Evolutionary conservation across 495 filamentous ascomycete genomes (phyloP), one percentile per base, ranked within the genome.

Genomic region (Corynascus novoguineensis): DNA sequence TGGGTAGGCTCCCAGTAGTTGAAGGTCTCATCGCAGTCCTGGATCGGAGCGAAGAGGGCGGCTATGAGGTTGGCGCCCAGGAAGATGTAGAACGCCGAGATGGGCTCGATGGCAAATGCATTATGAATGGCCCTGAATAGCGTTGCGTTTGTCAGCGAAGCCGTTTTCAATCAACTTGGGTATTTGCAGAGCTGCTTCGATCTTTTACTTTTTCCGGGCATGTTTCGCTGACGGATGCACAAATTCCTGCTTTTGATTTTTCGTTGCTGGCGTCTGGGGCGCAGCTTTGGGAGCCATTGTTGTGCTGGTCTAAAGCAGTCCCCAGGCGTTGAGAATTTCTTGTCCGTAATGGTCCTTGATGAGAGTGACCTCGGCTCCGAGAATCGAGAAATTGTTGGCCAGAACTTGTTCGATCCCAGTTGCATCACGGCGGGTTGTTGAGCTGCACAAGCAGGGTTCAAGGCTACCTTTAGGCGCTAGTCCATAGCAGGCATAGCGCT

Each of bases 1-100:
- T 99, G 95, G 0, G 90, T 84, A 1, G 95, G 93, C 64, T 99
- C 95, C 95, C 95, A 99, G 74, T 95, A 99, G 65, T 99, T 99
- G 78, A 95, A 99, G 4, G 92, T 90, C 74, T 99, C 95, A 67
- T 99, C 95, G 66, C 95, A 99, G 71, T 99, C 95, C 64, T 96
- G 92, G 63, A 99, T 97, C 0, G 95, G 95, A 0, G 89, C 82
- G 64, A 83, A 92, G 19, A 85, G 63, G n/a, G 92, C 92, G 22
- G 92, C 86, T 28, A 92, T 62, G 21, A 83, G 53, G 65, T 93
- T 89, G 50, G 85, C 82, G 42, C 75, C 70, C 32, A 95, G 74
- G 58, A 91, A 91, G 54, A 88, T 65, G 62, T 89, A 90, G 68
- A 96, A 89, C 2, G 86, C 83, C 35, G 80, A 75, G 58, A 90